Percentiles rank a stretch among this genome's conserved stretches.
These are phyloP conservation scores for Colletotrichum sp. DNA, from an alignment of 2,329 filamentous ascomycete genomes.

Conservation along the genomic window DNA sequence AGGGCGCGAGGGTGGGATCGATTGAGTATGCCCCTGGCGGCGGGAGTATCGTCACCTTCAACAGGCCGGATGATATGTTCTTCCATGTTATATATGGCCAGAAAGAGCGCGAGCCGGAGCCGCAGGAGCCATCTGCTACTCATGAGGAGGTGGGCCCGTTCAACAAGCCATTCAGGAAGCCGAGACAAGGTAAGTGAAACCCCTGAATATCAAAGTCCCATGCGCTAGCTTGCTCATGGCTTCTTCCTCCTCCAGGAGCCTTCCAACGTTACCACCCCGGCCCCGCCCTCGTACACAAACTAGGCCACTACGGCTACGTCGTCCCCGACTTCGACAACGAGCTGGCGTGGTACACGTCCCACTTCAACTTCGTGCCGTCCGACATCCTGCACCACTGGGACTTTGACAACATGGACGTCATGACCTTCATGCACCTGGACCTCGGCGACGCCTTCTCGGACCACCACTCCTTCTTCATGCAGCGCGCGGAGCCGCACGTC, in stretches of 20 bases:
- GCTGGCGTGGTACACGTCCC: conserved; percentile 39
- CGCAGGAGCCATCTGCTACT: background rate
- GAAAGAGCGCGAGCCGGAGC: conserved; percentile 17
- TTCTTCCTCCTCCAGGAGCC: background rate
- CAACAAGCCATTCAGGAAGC: background rate
- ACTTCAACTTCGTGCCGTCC: conserved; percentile 46
- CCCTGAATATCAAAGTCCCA: background rate
- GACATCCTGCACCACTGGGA: conserved; percentile 31
- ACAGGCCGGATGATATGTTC: conserved; percentile 35
- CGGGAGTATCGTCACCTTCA: conserved; percentile 41
- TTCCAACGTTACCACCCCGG: background rate
- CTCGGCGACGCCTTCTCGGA: conserved; percentile 53
- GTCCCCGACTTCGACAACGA: conserved; percentile 34
- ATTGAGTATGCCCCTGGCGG: conserved; percentile 42
- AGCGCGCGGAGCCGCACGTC: conserved; percentile 26
- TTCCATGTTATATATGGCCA: conserved; percentile 31
- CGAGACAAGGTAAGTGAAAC: background rate
- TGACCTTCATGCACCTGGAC: conserved; percentile 60
- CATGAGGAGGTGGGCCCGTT: background rate
- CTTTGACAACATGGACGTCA: conserved; percentile 18
- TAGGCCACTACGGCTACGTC: background rate
- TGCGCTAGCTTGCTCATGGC: no score
- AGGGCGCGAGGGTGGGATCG: conserved; percentile 23
- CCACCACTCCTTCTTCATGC: conserved; percentile 61
- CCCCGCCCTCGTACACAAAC: background rate